Conservation (phyloP, 148 eudicot genomes). For the Persicaria tinctoria region DNA sequence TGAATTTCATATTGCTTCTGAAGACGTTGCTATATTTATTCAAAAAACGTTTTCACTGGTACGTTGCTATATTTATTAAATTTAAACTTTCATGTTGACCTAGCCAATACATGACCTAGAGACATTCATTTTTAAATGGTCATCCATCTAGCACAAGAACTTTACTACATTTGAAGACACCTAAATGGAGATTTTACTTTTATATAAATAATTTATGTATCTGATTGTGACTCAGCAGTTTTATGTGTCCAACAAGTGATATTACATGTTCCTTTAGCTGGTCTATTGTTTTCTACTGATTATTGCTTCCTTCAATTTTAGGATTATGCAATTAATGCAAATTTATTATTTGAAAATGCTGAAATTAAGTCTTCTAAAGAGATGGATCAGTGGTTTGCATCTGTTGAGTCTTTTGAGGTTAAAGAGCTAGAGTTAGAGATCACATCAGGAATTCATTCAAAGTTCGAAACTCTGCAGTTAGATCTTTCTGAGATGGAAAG, state of each 20-base stretch:
- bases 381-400: constrained; percentile 43
- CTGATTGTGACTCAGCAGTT: background rate
- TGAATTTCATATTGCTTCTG: constrained; percentile 49
- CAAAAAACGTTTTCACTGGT: constrained; percentile 44
- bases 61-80: constrained; percentile 9
- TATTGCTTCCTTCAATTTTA: constrained; percentile 10
- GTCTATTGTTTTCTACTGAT: background rate
- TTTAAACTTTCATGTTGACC: background rate
- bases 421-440: constrained; percentile 54
- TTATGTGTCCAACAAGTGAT: background rate
- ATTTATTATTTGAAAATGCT: constrained; percentile 28
- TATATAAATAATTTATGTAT: background rate
- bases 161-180: background rate
- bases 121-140: background rate
- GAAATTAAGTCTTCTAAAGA: constrained; percentile 37
- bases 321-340: constrained; percentile 50
- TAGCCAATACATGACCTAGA: background rate
- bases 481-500: constrained; percentile 36
- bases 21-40: constrained; percentile 24
- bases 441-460: constrained; percentile 35
- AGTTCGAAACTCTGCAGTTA: constrained; percentile 31
- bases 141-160: background rate
- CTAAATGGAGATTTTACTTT: background rate
- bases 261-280: background rate
- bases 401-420: constrained; percentile 44